These are phyloP conservation scores for Hordeum marinum DNA, from an alignment of 176 grass and related monocot genomes.

Conservation along the genomic window DNA sequence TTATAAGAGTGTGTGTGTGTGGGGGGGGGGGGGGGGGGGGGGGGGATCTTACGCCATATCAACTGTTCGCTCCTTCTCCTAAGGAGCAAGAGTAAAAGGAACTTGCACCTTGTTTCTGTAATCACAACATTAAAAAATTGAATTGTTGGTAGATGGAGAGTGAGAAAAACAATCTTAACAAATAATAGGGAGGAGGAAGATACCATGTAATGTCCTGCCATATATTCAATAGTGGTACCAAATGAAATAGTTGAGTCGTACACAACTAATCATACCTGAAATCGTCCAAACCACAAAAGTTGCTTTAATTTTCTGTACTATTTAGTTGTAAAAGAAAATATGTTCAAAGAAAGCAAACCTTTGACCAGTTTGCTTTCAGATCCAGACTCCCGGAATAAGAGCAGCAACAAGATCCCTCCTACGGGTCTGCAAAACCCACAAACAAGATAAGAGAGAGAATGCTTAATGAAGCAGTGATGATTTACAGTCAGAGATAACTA, in stretches of 20 bases:
- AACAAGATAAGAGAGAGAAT: not conserved
- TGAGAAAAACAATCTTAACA: not conserved
- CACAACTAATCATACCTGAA: constrained; percentile 89
- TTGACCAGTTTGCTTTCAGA: constrained; percentile 94
- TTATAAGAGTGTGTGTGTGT: constrained; percentile 17
- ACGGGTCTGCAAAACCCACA: constrained; percentile 45
- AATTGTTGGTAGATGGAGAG: not conserved
- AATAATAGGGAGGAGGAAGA: constrained; percentile 1
- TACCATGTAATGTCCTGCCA: constrained; percentile 99
- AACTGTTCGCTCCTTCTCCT: constrained; percentile 85
- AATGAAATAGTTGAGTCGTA: constrained; percentile 92
- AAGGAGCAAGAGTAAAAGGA: constrained; percentile 91
- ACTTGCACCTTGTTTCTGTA: constrained; percentile 95
- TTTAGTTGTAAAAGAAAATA: not conserved
- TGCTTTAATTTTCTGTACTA: not conserved
- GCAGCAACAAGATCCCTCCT: constrained; percentile 93
- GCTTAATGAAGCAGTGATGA: not conserved
- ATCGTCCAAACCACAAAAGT: constrained; percentile 21
- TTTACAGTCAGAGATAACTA: not conserved
- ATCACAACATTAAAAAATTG: not conserved
- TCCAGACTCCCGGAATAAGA: constrained; percentile 96
- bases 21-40: too few relatives aligned
- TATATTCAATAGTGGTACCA: constrained; percentile 93
- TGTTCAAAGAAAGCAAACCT: constrained; percentile 44
- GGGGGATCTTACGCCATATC: constrained; percentile 86